A percentile compares a stretch with the other conserved stretches of the same genome.
phyloP scores from a whole-genome alignment of 106 monocot species.

The Narthecium ossifragum region DNA sequence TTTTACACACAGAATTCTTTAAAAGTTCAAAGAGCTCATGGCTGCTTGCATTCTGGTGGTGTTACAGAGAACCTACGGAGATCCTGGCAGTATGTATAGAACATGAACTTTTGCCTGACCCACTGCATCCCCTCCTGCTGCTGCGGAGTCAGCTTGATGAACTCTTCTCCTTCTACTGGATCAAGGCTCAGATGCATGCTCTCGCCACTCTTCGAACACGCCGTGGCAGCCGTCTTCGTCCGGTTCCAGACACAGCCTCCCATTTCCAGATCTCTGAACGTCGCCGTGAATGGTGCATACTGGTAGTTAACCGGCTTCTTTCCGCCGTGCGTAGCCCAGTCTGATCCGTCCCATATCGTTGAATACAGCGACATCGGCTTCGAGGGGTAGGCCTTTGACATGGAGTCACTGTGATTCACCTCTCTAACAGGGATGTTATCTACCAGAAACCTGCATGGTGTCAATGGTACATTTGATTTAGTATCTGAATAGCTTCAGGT shows the following conservation, averaged over 20 bases:
- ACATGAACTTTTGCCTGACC: constrained; percentile 37
- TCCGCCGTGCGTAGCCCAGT: constrained; percentile 29
- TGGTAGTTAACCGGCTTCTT: constrained; percentile 28
- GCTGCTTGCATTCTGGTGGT: constrained; percentile 38
- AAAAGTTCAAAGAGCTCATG: not conserved
- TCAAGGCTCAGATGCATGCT: not conserved
- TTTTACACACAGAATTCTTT: no score
- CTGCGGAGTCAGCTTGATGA: constrained; percentile 21
- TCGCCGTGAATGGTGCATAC: constrained; percentile 27
- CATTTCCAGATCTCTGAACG: constrained; percentile 17
- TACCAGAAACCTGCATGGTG: constrained; percentile 45
- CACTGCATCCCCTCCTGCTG: constrained; percentile 37
- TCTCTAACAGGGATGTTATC: constrained; percentile 51
- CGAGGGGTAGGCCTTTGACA: constrained; percentile 34
- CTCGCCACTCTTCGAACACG: not conserved
- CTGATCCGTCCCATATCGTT: constrained; percentile 40
- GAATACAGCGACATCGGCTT: constrained; percentile 32
- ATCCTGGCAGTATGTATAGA: constrained; percentile 55
- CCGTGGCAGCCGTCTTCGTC: not conserved
- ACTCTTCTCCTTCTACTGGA: constrained; percentile 25
- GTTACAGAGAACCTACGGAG: constrained; percentile 19
- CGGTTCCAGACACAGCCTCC: constrained; percentile 18
- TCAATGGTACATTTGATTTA: no score
- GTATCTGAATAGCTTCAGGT: no score
- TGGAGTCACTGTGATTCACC: constrained; percentile 31